Evolutionary conservation across 1,139 yeast species (phyloP).

Genomic region (Geotrichum bryndzae): DNA sequence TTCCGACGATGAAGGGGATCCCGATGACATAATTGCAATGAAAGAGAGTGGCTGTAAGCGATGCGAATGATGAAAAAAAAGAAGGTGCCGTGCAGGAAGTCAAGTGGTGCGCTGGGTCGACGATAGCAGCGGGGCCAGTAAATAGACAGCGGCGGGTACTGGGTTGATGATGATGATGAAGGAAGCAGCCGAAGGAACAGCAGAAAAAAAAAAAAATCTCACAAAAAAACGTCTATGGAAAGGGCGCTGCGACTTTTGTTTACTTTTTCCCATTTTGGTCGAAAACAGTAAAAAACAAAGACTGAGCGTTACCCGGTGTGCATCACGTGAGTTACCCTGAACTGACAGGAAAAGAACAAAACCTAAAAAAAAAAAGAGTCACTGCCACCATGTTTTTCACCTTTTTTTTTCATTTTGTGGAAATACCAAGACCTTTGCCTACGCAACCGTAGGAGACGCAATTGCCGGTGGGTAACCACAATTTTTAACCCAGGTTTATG

Average conservation of each 20-base stretch:
- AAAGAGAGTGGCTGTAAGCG: not conserved
- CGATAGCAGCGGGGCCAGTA: not conserved
- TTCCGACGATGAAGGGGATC: slow-evolving; percentile 13
- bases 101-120: not conserved
- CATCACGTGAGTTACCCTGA: not conserved
- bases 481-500: not conserved
- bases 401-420: not conserved
- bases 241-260: slow-evolving; percentile 1
- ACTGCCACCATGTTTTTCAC: not conserved
- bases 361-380: not conserved
- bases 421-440: too few relatives aligned
- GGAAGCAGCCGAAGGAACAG: not conserved
- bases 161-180: slow-evolving; percentile 1
- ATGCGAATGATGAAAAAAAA: not conserved
- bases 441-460: too few relatives aligned
- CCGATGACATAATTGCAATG: not conserved
- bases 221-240: not conserved
- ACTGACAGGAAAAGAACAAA: too few relatives aligned
- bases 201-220: not conserved
- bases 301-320: not conserved
- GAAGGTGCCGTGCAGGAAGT: not conserved
- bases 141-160: not conserved
- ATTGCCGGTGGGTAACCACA: not conserved
- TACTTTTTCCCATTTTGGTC: slow-evolving; percentile 1
- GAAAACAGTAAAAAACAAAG: not conserved